Evolutionary conservation across 441 rosid species (phyloP).

Genomic region (Gossypium laxum): DNA sequence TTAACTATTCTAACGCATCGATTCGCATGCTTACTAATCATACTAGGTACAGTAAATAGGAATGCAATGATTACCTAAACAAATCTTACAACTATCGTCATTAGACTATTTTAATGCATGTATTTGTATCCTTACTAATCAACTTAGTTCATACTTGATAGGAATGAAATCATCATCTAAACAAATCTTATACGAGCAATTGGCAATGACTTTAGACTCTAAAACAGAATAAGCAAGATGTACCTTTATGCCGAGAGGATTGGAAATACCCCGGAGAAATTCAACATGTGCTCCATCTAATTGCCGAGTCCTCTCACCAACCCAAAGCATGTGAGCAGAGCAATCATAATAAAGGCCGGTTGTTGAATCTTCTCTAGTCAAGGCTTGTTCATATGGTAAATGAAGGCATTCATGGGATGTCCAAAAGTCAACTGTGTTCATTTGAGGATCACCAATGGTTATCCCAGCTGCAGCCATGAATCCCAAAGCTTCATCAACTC

Average conservation of each 20-base stretch:
- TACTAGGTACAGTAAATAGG: too few relatives aligned
- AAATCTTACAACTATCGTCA: neutral
- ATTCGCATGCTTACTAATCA: neutral
- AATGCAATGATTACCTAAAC: neutral
- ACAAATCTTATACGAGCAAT: neutral
- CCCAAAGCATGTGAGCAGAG: constrained; percentile 54
- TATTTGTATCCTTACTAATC: neutral
- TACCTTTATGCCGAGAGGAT: constrained; percentile 49
- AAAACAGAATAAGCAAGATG: neutral
- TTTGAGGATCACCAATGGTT: constrained; percentile 38
- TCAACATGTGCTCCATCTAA: constrained; percentile 53
- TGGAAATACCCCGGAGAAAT: constrained; percentile 43
- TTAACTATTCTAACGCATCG: neutral
- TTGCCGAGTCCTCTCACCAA: constrained; percentile 52
- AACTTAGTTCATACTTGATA: too few relatives aligned
- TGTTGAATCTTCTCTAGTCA: constrained; percentile 51
- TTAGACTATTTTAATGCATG: neutral
- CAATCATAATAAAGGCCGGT: constrained; percentile 47
- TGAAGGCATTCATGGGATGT: constrained; percentile 53
- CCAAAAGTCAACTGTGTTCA: constrained; percentile 45
- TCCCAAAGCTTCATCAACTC: constrained; percentile 51
- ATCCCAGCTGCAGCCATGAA: constrained; percentile 55
- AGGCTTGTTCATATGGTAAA: constrained; percentile 45
- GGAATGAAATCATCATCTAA: neutral
- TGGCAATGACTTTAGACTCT: neutral